Evolutionary conservation across 2,329 filamentous ascomycete genomes (phyloP).

Genomic region (Clonostachys byssicola): DNA sequence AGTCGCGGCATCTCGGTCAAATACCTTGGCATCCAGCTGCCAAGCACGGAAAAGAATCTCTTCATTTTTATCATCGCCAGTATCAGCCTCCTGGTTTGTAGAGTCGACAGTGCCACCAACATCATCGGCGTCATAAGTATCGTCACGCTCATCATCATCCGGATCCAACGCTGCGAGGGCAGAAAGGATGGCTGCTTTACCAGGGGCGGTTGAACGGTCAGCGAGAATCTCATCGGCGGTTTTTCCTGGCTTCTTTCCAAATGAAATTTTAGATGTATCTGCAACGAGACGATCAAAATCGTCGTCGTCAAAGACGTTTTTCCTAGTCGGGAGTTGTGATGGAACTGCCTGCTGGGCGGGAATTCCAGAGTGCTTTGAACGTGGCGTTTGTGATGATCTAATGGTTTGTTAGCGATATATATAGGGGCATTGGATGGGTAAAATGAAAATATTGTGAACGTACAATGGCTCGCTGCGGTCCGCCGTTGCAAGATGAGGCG

Average conservation of each 20-base stretch:
- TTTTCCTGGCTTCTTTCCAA: conserved; percentile 64
- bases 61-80: conserved; percentile 53
- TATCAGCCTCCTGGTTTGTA: conserved; percentile 50
- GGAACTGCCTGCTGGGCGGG: conserved; percentile 59
- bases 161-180: conserved; percentile 86
- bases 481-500: conserved; percentile 57
- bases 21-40: conserved; percentile 58
- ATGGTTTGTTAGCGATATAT: not conserved
- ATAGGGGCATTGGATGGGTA: conserved; percentile 6
- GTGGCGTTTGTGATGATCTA: conserved; percentile 17
- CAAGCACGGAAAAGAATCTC: conserved; percentile 71
- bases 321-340: conserved; percentile 50
- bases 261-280: conserved; percentile 65
- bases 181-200: conserved; percentile 83
- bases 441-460: conserved; percentile 10
- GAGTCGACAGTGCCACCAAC: conserved; percentile 84
- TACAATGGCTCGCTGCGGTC: conserved; percentile 64
- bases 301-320: conserved; percentile 77
- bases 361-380: conserved; percentile 18
- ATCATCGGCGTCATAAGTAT: conserved; percentile 91
- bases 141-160: conserved; percentile 94
- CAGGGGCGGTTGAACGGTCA: conserved; percentile 60
- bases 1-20: conserved; percentile 68
- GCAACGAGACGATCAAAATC: conserved; percentile 70
- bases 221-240: conserved; percentile 71